These are phyloP conservation scores for Rhododendron simsii DNA, from an alignment of 148 eudicot genomes.

Conservation along the genomic window DNA sequence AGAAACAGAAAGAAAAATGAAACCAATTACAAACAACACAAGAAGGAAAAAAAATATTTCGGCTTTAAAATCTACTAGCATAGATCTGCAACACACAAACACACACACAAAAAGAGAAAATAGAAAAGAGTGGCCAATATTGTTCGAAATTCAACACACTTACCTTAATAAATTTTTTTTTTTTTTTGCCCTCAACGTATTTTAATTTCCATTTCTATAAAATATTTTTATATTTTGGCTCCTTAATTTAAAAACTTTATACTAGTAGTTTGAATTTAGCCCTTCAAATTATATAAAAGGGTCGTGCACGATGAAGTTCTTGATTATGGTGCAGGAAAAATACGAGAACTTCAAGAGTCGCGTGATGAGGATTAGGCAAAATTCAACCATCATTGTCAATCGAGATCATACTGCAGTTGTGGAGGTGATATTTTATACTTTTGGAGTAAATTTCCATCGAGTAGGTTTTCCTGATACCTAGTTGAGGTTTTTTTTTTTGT, in stretches of 20 bases:
- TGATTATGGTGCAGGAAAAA: not conserved
- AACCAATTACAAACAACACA: not conserved
- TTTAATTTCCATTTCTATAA: not conserved
- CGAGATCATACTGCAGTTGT: not conserved
- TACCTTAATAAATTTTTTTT: no score
- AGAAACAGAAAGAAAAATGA: not conserved
- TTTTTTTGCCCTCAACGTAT: not conserved
- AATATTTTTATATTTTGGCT: not conserved
- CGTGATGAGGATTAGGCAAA: not conserved
- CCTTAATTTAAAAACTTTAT: not conserved
- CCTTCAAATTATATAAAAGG: not conserved
- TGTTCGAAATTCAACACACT: no score
- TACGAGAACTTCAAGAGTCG: not conserved
- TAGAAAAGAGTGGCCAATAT: no score
- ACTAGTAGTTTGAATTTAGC: not conserved
- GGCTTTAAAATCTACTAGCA: no score
- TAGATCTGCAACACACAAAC: no score
- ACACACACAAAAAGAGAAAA: no score
- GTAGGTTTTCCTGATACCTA: no score
- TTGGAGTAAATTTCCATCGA: no score
- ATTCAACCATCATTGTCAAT: not conserved
- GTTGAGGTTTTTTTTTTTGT: not conserved
- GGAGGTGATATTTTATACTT: not conserved
- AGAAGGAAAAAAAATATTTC: no score
- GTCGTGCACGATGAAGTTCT: not conserved